phyloP scores from a whole-genome alignment of 2,329 filamentous ascomycete species.

The Colletotrichum agaves region DNA sequence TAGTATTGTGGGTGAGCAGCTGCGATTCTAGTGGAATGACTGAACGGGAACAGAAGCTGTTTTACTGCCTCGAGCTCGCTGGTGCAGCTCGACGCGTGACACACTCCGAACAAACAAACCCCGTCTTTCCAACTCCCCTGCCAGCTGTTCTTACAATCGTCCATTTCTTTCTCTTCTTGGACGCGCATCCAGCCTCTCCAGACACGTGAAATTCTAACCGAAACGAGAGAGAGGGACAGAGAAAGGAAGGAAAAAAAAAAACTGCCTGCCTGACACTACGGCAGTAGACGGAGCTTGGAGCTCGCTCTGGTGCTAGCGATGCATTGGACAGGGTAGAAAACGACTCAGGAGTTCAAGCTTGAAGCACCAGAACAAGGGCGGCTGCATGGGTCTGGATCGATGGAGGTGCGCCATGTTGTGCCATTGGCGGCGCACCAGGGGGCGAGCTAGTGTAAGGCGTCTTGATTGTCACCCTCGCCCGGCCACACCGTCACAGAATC shows the following conservation, averaged over 20 bases:
- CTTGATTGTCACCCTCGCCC: slow-evolving; percentile 35
- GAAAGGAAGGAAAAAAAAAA: too few species aligned
- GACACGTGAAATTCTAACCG: slow-evolving; percentile 35
- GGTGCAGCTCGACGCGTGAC: slow-evolving; percentile 26
- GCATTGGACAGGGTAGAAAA: slow-evolving; percentile 28
- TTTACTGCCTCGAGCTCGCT: slow-evolving; percentile 25
- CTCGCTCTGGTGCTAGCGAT: slow-evolving; percentile 31
- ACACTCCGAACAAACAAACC: slow-evolving; percentile 20
- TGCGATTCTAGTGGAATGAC: slow-evolving; percentile 12
- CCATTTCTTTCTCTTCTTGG: slow-evolving; percentile 34
- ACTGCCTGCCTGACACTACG: slow-evolving; percentile 5
- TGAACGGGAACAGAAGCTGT: slow-evolving; percentile 16
- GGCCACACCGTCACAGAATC: slow-evolving; percentile 18
- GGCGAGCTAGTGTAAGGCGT: slow-evolving; percentile 24
- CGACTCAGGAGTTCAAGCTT: slow-evolving; percentile 31
- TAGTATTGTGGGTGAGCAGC: slow-evolving; percentile 32
- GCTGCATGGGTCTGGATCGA: slow-evolving; percentile 33
- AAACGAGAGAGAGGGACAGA: neutral
- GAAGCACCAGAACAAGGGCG: slow-evolving; percentile 33
- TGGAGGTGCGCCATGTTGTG: slow-evolving; percentile 38
- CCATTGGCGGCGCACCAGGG: slow-evolving; percentile 35
- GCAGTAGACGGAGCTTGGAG: slow-evolving; percentile 31
- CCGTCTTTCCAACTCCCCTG: slow-evolving; percentile 29
- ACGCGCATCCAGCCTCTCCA: slow-evolving; percentile 31
- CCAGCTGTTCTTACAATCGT: slow-evolving; percentile 3